Percentiles rank a stretch among this genome's conserved stretches.
phyloP scores from a whole-genome alignment of 75 land plant species.

The Larix kaempferi region DNA sequence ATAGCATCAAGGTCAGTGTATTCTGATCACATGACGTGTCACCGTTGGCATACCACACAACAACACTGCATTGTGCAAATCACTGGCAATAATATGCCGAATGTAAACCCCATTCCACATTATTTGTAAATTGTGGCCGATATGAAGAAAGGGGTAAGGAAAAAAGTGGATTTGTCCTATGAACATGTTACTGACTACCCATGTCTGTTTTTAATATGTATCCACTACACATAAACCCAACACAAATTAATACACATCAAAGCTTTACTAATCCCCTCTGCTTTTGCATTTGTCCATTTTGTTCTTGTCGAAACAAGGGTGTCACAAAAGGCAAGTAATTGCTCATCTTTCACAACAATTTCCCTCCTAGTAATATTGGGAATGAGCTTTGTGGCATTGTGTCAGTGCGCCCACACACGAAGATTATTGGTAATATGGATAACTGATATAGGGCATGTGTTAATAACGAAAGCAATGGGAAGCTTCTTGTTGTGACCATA shows the following conservation, averaged over 20 bases:
- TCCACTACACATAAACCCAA: background rate
- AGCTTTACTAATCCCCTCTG: background rate
- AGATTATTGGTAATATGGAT: constrained; percentile 17
- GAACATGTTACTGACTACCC: background rate
- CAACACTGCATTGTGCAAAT: background rate
- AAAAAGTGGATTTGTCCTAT: background rate
- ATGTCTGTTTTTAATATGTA: background rate
- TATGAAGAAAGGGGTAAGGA: background rate
- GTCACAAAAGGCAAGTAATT: background rate
- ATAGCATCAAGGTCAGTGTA: background rate
- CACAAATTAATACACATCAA: background rate
- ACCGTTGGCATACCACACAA: background rate
- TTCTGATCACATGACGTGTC: background rate
- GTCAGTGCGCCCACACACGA: constrained; percentile 11
- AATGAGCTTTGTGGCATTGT: constrained; percentile 22
- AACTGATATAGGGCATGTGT: background rate
- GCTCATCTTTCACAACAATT: constrained; percentile 15
- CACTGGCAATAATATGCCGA: background rate
- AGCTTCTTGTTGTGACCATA: constrained; percentile 22
- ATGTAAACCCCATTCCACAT: too few species aligned
- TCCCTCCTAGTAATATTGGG: constrained; percentile 8
- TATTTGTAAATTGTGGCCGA: too few species aligned
- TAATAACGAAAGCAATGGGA: constrained; percentile 20
- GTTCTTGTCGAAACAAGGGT: background rate
- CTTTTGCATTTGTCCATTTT: too few species aligned